Evolutionary conservation across 2,329 filamentous ascomycete species (phyloP), one percentile per base, ranked within the genome.

Genomic region (Fusarium setosum): DNA sequence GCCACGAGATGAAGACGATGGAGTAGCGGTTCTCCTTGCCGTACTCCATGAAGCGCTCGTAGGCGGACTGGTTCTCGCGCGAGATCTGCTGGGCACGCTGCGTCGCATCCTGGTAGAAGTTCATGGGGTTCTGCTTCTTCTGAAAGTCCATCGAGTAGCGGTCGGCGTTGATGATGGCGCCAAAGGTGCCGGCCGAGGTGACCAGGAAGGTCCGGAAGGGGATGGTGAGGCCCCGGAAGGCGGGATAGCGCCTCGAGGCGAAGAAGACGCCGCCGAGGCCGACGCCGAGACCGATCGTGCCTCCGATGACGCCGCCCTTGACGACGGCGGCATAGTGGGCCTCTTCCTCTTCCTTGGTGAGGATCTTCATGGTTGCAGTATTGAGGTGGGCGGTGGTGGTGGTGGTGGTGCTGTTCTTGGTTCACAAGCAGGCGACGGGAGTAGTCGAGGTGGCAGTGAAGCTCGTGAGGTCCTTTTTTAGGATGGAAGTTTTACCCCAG

Each of bases 171-270:
- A 97, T 89, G 79, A 99, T 97, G 82, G 93, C 90, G 66, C 89
- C 85, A 75, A 97, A 97, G 5, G 96, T 97, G 45, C 88, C 89
- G 11, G 89, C 78, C 9, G 93, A 97, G 41, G 92, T 91, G 67
- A 96, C 87, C 65, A 98, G 88, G 87, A 98, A 99, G 54, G 93
- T 85, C 70, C 93, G 92, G 86, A 99, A 94, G 17, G 94, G 96
- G 1, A 97, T 75, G 0, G 95, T 97, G 63, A 99, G 89, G 68
- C 84, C 81, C 69, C 92, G 89, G 84, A 98, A 92, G 72, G 88
- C 89, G 47, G 88, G 84, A 79, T 91, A 97, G 73, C 94, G 90
- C 63, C 83, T 83, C 51, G 87, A 86, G 18, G 91, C 93, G 47
- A 81, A 78, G n/a, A 87, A 63, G 21, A 97, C 90, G 73, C 89